Conservation (phyloP, 495 filamentous ascomycete species). For the Neurospora africana region DNA sequence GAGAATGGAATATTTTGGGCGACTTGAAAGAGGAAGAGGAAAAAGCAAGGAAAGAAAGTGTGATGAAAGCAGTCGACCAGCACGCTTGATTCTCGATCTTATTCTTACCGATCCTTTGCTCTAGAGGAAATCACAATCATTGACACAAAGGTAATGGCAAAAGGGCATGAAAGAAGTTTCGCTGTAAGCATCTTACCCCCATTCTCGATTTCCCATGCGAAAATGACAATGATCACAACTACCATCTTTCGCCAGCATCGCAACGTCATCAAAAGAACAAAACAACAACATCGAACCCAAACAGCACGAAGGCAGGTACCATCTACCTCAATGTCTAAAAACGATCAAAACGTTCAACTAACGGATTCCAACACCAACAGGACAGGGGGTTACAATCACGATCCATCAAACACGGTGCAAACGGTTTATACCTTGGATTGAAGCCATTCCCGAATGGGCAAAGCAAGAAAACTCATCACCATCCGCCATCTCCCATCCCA, state of each 20-base stretch:
- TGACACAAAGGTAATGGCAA: background rate
- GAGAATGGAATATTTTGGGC: background rate
- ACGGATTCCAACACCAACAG: background rate
- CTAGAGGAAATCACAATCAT: background rate
- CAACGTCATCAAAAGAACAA: background rate
- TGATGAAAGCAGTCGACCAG: background rate
- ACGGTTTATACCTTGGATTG: background rate
- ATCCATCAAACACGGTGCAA: background rate
- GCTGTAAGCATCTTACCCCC: background rate
- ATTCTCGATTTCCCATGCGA: background rate
- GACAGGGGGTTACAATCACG: background rate
- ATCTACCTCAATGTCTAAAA: background rate
- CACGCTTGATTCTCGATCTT: background rate
- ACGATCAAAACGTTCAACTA: background rate
- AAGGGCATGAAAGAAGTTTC: background rate
- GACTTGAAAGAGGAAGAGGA: background rate
- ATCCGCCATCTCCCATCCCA: background rate
- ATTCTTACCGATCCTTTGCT: background rate
- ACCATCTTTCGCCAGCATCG: background rate
- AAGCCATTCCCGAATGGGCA: background rate
- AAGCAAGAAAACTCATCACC: background rate
- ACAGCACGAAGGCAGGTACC: background rate
- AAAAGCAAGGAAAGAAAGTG: background rate
- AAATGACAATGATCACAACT: background rate
- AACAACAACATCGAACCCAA: background rate